Base-by-base conservation (phyloP, 2,329 filamentous ascomycete genomes). In the Plenodomus tracheiphilus region DNA sequence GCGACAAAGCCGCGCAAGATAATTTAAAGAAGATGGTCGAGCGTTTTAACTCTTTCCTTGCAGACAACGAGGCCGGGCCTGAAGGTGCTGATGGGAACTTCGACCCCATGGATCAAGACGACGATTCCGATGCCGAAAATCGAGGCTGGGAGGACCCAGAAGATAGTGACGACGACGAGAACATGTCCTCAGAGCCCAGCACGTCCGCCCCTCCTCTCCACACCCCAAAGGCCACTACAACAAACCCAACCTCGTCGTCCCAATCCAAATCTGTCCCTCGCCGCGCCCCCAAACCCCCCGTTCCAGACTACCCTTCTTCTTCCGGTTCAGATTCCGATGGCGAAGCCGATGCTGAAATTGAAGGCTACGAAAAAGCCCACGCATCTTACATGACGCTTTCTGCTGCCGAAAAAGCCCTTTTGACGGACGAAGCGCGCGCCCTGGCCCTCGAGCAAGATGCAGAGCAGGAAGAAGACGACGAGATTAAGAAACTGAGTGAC, bases 21-120 rank as follows among this genome's bases (percentile, higher is more conserved):
- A 88, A 96, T 66, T 77, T 99, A 18, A 86, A 88, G 45, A 93
- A 93, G 65, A 96, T 97, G 69, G 94, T 99, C 0, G 87, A 89
- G 39, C 84, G 91, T n/a, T 97, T 99, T 64, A 91, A 97, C 65
- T 80, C 88, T 11, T 97, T 99, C 61, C 74, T 99, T 39, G 89
- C 95, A 47, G 90, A 97, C 61, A 88, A 95, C 10, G 82, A 81
- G 39, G 91, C 91, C 0, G 92, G 89, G 1, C 70, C 85, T 5
- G 91, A 96, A 39, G 93, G 91, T 0, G 89, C 86, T 0, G 85
- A 90, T 50, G 72, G 89, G 20, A 43, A 20, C 3, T 70, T 79
- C 22, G 79, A 83, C 52, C 87, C 89, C 9, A 89, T 89, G 80
- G 88, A 89, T 51, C 73, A 80, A 15, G 86, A 88, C 51, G 75